These are phyloP conservation scores for Arxiozyma bovina DNA, from an alignment of 1,139 yeast species.

Conservation along the genomic window DNA sequence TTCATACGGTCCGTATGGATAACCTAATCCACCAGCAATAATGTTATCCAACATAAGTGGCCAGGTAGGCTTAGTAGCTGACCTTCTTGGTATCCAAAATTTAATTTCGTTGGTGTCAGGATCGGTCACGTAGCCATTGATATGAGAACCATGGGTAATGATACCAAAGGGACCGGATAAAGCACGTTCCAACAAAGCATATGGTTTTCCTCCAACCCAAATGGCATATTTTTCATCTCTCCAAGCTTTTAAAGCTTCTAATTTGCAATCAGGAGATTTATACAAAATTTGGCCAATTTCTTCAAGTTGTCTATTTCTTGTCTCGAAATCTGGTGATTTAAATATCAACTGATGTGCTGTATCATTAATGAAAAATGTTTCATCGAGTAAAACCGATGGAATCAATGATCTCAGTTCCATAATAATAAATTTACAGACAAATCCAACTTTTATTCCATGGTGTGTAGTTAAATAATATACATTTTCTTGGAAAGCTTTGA, in stretches of 20 bases:
- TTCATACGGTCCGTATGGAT: conserved; percentile 66
- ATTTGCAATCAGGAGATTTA: conserved; percentile 11
- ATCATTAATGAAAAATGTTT: conserved; percentile 13
- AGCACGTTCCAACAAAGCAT: conserved; percentile 68
- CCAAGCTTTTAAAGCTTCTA: conserved; percentile 58
- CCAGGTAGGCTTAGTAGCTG: conserved; percentile 70
- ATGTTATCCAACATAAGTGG: conserved; percentile 90
- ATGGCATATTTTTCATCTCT: conserved; percentile 74
- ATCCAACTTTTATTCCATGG: conserved; percentile 21
- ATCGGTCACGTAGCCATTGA: conserved; percentile 62
- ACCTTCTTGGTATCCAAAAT: conserved; percentile 81
- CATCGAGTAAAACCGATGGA: conserved; percentile 7
- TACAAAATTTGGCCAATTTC: conserved; percentile 14
- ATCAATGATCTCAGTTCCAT: conserved; percentile 16
- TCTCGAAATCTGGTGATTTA: conserved; percentile 13
- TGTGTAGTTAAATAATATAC: conserved; percentile 23
- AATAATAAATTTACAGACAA: conserved; percentile 19
- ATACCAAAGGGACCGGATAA: conserved; percentile 76
- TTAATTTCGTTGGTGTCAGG: conserved; percentile 37
- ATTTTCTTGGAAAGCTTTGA: conserved; percentile 17
- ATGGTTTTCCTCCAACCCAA: conserved; percentile 52
- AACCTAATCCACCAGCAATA: conserved; percentile 89
- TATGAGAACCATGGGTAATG: conserved; percentile 81
- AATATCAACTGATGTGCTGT: conserved; percentile 11
- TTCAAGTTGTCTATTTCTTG: conserved; percentile 21